These are phyloP conservation scores for Ascochyta rabiei DNA, from an alignment of 2,329 filamentous ascomycete genomes.

Conservation along the genomic window DNA sequence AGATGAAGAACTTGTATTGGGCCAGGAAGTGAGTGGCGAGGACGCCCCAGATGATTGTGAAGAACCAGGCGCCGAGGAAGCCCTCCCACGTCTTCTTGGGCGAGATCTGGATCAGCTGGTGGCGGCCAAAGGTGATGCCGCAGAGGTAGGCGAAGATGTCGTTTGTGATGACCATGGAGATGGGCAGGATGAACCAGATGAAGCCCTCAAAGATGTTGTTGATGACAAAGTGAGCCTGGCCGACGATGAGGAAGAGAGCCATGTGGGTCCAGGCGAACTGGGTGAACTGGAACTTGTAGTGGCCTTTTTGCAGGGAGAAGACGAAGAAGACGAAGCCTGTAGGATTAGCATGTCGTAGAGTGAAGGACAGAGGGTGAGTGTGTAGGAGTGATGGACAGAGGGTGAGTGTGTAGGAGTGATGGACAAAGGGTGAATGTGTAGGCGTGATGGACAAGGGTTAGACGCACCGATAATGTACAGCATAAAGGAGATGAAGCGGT, in stretches of 20 bases:
- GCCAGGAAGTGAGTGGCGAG: conserved; percentile 82
- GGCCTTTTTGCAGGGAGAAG: conserved; percentile 87
- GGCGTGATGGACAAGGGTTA: too few relatives aligned
- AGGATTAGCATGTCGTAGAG: too few relatives aligned
- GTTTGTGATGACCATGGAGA: conserved; percentile 94
- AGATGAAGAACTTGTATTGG: conserved; percentile 96
- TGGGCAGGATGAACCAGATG: conserved; percentile 99
- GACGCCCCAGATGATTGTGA: conserved; percentile 86
- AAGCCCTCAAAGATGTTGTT: conserved; percentile 99
- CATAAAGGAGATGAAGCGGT: conserved; percentile 98
- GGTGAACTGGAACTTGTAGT: conserved; percentile 98
- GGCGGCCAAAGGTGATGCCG: conserved; percentile 94
- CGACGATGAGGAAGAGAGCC: conserved; percentile 96
- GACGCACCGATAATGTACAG: conserved; percentile 91
- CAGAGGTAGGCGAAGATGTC: conserved; percentile 99
- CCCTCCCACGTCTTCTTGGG: conserved; percentile 99
- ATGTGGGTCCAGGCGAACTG: conserved; percentile 99
- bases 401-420: too few relatives aligned
- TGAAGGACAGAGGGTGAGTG: too few relatives aligned
- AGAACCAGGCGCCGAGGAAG: conserved; percentile 94
- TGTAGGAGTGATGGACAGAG: too few relatives aligned
- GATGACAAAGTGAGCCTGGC: conserved; percentile 99
- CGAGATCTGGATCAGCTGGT: conserved; percentile 95
- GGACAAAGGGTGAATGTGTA: too few relatives aligned
- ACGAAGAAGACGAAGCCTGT: conserved; percentile 98